A percentile compares a stretch with the other conserved stretches of the same genome.
Evolutionary conservation across 208 protist genomes (phyloP).

Genomic region (Spongospora subterranea): DNA sequence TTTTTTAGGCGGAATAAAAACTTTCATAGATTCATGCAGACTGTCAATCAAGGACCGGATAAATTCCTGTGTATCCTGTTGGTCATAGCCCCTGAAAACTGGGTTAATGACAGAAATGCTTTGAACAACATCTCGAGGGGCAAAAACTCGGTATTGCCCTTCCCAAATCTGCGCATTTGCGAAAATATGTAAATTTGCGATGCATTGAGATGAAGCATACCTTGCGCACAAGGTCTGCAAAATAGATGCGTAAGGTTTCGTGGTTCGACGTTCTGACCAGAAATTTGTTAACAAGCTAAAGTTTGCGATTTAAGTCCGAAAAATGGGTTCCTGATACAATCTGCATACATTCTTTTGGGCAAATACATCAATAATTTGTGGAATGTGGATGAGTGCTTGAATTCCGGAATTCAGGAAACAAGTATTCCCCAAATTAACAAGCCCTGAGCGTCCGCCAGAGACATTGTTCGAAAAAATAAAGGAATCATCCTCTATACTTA

Average conservation of each 20-base stretch:
- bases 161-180: not conserved
- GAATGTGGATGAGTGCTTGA: conserved; percentile 40
- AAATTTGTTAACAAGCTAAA: not conserved
- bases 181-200: not conserved
- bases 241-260: not conserved
- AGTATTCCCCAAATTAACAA: conserved; percentile 46
- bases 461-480: not conserved
- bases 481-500: not conserved
- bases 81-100: conserved; percentile 32
- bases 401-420: conserved; percentile 49
- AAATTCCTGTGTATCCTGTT: conserved; percentile 48
- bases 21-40: conserved; percentile 33
- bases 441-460: not conserved
- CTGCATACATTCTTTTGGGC: not conserved
- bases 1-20: not conserved
- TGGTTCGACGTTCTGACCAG: not conserved
- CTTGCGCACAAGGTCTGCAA: not conserved
- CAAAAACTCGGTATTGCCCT: not conserved
- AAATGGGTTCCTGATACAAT: not conserved
- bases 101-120: not conserved
- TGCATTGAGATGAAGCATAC: not conserved
- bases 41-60: not conserved
- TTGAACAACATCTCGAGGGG: conserved; percentile 3
- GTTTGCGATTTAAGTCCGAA: not conserved
- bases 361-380: not conserved